Percentiles rank a stretch among this genome's conserved stretches.
Evolutionary conservation across 371 early-diverging fungal species (phyloP).

Genomic region (Catenaria anguillulae): DNA sequence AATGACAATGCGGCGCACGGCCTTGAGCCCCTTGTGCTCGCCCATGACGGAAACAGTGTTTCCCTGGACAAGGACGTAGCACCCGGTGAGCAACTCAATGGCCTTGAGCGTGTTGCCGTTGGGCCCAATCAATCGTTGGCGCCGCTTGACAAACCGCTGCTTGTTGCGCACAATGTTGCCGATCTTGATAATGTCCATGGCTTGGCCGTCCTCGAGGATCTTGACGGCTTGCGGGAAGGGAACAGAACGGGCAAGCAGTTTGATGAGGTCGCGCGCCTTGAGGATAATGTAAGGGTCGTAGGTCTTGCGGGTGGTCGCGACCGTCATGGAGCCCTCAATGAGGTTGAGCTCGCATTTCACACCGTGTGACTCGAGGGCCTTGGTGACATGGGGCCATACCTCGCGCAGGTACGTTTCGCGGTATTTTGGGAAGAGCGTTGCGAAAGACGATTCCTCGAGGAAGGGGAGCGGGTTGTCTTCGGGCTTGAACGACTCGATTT

Average conservation of each 20-base stretch:
- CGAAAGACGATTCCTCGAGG: conserved; percentile 91
- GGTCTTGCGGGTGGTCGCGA: conserved; percentile 93
- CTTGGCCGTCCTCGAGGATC: conserved; percentile 85
- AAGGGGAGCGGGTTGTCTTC: conserved; percentile 72
- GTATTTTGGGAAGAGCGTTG: conserved; percentile 97
- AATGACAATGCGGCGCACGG: conserved; percentile 74
- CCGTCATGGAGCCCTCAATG: conserved; percentile 94
- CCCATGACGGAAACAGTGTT: conserved; percentile 96
- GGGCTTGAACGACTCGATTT: conserved; percentile 72
- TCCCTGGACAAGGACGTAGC: conserved; percentile 95
- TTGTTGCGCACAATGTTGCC: conserved; percentile 88
- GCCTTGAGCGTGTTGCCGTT: conserved; percentile 97
- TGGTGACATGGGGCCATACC: conserved; percentile 89
- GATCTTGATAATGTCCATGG: conserved; percentile 95
- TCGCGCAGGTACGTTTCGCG: conserved; percentile 89
- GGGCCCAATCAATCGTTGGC: conserved; percentile 94
- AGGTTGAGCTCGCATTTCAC: conserved; percentile 84
- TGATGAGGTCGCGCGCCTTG: conserved; percentile 92
- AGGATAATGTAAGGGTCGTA: conserved; percentile 95
- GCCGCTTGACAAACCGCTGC: conserved; percentile 94
- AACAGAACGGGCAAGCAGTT: conserved; percentile 87
- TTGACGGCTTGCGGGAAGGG: conserved; percentile 85
- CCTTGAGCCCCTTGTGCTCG: conserved; percentile 76
- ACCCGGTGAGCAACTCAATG: conserved; percentile 89
- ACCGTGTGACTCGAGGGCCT: conserved; percentile 72